Conservation (phyloP, 2,329 filamentous ascomycete species). For the Arachnomyces sp. region DNA sequence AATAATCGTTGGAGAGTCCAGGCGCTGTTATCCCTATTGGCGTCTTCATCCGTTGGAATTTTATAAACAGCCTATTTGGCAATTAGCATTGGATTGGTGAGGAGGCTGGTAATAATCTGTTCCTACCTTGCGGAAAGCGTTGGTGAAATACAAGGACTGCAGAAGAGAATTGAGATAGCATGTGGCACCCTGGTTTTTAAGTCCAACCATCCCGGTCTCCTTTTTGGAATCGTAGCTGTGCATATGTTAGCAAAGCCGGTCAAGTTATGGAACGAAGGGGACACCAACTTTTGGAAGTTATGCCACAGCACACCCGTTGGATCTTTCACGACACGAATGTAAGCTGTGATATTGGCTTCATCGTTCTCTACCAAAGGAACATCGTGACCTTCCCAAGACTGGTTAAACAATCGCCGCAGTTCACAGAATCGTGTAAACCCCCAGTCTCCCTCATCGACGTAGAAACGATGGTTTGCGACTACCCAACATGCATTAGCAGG, state of each 20-base stretch:
- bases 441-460: slow-evolving; percentile 94
- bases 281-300: slow-evolving; percentile 36
- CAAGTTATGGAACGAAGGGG: background rate
- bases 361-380: slow-evolving; percentile 49
- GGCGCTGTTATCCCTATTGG: slow-evolving; percentile 76
- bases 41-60: slow-evolving; percentile 84
- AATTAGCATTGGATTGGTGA: no score
- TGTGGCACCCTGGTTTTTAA: slow-evolving; percentile 93
- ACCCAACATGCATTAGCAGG: slow-evolving; percentile 8
- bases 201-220: slow-evolving; percentile 91
- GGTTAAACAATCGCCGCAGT: slow-evolving; percentile 73
- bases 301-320: slow-evolving; percentile 44
- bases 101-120: background rate
- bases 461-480: slow-evolving; percentile 90
- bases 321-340: slow-evolving; percentile 43
- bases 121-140: slow-evolving; percentile 80
- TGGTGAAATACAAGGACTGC: slow-evolving; percentile 79
- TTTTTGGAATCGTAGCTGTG: slow-evolving; percentile 90
- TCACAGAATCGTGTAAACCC: slow-evolving; percentile 97
- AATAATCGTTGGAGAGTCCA: slow-evolving; percentile 91
- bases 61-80: slow-evolving; percentile 74
- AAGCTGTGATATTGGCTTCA: slow-evolving; percentile 40
- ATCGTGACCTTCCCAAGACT: slow-evolving; percentile 61
- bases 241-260: slow-evolving; percentile 38
- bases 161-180: slow-evolving; percentile 81